Evolutionary conservation across 1,139 yeast species (phyloP), one percentile per base, ranked within the genome.

Genomic region (Pichia cactophila): DNA sequence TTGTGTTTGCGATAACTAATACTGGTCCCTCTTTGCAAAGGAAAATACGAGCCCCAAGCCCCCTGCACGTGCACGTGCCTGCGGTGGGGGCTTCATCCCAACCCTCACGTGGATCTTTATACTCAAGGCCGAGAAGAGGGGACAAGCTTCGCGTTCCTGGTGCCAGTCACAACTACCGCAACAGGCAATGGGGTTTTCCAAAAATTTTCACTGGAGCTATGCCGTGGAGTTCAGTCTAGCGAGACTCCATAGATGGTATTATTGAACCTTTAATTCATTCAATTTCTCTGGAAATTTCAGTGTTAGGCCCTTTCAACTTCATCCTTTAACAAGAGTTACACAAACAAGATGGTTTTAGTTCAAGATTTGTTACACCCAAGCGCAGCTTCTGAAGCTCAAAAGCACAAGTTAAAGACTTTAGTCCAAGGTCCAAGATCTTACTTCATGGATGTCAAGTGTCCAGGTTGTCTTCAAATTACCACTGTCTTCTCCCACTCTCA

Each of bases 371-470:
- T 92, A 75, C 86, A 92, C 94, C 98, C 98, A 75, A 75, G 86
- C 73, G 86, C 96, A 72, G 92, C 90, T 72, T 74, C 96, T 63
- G 98, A 92, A 83, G 90, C 88, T 69, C 84, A 82, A 76, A 84
- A 90, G 78, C 96, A 92, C 87, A 92, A 92, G 81, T 83, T 90
- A 72, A 92, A 92, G 89, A 83, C 86, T 70, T 86, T 92, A 71
- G 98, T 92, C 63, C 96, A 92, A 75, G 74, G 86, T 61, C 98
- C 98, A 77, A 88, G 97, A 82, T 90, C 97, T 58, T 92, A 80
- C 84, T 92, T 92, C 87, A 89, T 92, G 96, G 98, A 92, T 71
- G 97, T 92, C 67, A 90, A 90, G 78, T 92, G 97, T 78, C 97
- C 95, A 75, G 97, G 98, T 68, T 92, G 98, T 79, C 82, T 92